Base-by-base conservation (phyloP, 108 stramenopile genomes). In the Nitzschia inconspicua region DNA sequence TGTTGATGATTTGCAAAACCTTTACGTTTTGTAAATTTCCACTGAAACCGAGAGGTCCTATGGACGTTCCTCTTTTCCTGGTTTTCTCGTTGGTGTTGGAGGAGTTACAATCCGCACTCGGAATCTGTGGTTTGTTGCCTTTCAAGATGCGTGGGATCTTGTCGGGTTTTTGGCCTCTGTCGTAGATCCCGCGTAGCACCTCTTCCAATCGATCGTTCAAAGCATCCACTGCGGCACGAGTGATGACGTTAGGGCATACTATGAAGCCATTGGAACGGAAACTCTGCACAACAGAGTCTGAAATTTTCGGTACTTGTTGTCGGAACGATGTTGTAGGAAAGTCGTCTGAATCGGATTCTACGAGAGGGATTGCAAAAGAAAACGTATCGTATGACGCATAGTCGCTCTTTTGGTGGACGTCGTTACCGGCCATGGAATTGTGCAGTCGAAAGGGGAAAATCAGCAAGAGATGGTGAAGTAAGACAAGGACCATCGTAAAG, bases 1-100 rank as follows among this genome's bases (percentile, higher is more conserved):
- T 69, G 48, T 93, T 93, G 41, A 93, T 85, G 46, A 89, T 76
- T 76, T 93, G 91, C 9, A 89, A 34, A 16, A 87, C 87, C 64
- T 73, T 73, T 29, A 66, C 73, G 47, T 83, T 76, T 40, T 72
- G 48, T 5, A 48, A 40, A 37, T 80, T 79, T 18, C 72, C 73
- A 24, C 49, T 68, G 44, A 76, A 82, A 16, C 81, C 81, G 22
- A 79, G 44, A 8, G 69, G 39, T 2, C 53, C 62, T 16, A 63
- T 50, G 59, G 26, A 43, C 43, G 25, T 27, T 28, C 3, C 54
- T 61, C 13, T 16, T 43, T 50, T 66, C 60, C 32, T 26, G 19
- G 20, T 23, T 51, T 48, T 51, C 11, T 36, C 43, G 24, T 19
- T 13, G 0, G 47, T 55, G 70, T 11, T 52, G 48, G 16, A 10